Evolutionary conservation across 805 yeast genomes (phyloP).

Genomic region (Barnettozyma vustinii): DNA sequence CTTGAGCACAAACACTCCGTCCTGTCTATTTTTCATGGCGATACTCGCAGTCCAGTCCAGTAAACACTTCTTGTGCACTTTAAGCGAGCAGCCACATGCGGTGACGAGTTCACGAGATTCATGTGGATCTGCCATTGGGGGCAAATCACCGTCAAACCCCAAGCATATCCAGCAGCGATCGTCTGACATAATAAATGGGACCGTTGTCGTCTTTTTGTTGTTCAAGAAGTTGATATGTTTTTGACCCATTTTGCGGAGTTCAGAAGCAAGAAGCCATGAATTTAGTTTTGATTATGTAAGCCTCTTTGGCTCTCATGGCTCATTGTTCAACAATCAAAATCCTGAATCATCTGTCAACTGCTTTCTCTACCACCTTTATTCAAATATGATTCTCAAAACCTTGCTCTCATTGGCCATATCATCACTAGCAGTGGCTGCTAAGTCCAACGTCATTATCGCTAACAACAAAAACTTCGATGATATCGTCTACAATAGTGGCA

Average conservation of each 20-base stretch:
- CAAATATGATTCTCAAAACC: conserved; percentile 4
- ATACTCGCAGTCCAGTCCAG: conserved; percentile 31
- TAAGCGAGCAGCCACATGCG: conserved; percentile 34
- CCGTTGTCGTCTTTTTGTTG: background rate
- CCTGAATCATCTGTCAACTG: too few relatives aligned
- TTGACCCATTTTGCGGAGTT: too few relatives aligned
- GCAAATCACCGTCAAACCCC: conserved; percentile 11
- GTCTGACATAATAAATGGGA: background rate
- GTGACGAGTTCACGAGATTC: conserved; percentile 32
- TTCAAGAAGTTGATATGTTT: too few relatives aligned
- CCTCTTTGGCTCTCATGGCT: too few relatives aligned
- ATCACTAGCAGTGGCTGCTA: background rate
- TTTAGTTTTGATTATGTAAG: too few relatives aligned
- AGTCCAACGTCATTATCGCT: conserved; percentile 31
- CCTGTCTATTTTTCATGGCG: conserved; percentile 10
- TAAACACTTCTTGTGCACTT: conserved; percentile 34
- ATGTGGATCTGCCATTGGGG: conserved; percentile 15
- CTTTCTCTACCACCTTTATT: background rate
- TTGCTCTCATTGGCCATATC: conserved; percentile 1
- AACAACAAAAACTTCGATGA: conserved; percentile 49
- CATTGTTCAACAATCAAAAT: too few relatives aligned
- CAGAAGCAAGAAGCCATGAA: too few relatives aligned
- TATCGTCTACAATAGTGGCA: conserved; percentile 52
- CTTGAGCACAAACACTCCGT: conserved; percentile 2
- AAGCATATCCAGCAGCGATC: conserved; percentile 19